phyloP scores from a whole-genome alignment of 2,329 filamentous ascomycete genomes.

The Trichoderma sp. region DNA sequence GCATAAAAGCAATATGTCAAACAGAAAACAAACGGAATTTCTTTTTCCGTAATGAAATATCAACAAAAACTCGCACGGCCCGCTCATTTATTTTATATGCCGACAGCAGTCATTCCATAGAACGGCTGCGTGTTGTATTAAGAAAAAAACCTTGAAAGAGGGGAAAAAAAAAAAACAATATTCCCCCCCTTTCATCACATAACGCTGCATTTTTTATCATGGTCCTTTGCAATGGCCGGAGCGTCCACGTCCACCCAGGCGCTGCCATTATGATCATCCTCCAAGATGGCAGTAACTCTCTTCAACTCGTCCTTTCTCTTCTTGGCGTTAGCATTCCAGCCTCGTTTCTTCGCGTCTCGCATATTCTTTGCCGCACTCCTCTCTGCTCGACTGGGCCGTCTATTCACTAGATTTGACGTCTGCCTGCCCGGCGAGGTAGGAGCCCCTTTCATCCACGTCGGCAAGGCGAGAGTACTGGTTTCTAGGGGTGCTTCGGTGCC shows the following conservation, averaged over 20 bases:
- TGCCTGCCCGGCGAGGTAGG: slow-evolving; percentile 41
- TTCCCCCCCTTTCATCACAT: slow-evolving; percentile 46
- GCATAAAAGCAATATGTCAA: background rate
- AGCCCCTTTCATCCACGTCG: slow-evolving; percentile 41
- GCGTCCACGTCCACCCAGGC: slow-evolving; percentile 63
- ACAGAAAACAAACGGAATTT: background rate
- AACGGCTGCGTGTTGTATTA: background rate
- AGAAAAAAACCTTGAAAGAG: background rate
- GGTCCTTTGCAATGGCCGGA: slow-evolving; percentile 35
- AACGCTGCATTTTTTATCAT: slow-evolving; percentile 53
- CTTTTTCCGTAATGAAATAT: background rate
- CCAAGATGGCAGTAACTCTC: slow-evolving; percentile 15
- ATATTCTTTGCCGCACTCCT: slow-evolving; percentile 64
- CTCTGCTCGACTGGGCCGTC: slow-evolving; percentile 58
- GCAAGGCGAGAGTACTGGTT: slow-evolving; percentile 31
- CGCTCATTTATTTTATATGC: slow-evolving; percentile 7
- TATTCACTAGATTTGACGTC: slow-evolving; percentile 44
- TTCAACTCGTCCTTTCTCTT: slow-evolving; percentile 42
- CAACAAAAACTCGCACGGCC: background rate
- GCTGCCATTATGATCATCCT: slow-evolving; percentile 43
- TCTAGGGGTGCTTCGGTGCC: slow-evolving; percentile 28
- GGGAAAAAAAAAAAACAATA: background rate
- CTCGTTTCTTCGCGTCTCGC: slow-evolving; percentile 58
- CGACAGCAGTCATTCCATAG: background rate
- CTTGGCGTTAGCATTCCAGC: slow-evolving; percentile 50